Conservation (phyloP, 192 early-diverging fungal species). For the Chytriomyces sp. region DNA sequence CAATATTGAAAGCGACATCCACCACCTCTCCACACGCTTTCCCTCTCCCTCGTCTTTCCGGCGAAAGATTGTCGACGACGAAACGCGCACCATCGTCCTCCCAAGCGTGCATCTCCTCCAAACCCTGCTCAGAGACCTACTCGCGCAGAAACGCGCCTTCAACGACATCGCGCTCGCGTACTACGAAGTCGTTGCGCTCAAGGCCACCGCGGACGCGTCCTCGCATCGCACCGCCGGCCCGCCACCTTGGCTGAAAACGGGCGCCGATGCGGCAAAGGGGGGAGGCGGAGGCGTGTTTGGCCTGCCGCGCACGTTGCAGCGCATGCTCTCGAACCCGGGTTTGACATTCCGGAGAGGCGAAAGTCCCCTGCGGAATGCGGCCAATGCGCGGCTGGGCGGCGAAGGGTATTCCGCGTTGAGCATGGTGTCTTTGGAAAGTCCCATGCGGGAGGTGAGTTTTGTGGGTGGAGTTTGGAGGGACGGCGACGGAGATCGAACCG, state of each 20-base stretch:
- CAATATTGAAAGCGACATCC: conserved; percentile 39
- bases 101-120: conserved; percentile 42
- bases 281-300: not conserved
- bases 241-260: not conserved
- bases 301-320: not conserved
- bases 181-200: conserved; percentile 37
- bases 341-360: too few relatives aligned
- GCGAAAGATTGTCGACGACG: not conserved
- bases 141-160: conserved; percentile 15
- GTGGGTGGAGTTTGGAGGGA: not conserved
- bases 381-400: too few relatives aligned
- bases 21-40: conserved; percentile 34
- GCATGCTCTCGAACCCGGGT: not conserved
- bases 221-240: too few relatives aligned
- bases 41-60: not conserved
- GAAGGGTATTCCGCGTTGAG: too few relatives aligned
- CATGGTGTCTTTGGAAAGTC: too few relatives aligned
- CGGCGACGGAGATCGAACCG: not conserved
- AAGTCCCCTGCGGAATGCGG: too few relatives aligned
- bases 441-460: too few relatives aligned
- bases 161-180: conserved; percentile 44
- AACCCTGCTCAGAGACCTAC: conserved; percentile 36
- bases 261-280: not conserved
- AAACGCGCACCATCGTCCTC: conserved; percentile 17
- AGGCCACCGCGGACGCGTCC: not conserved